Evolutionary conservation across 345 rosid species (phyloP).

Genomic region (Syzygium jambos): DNA sequence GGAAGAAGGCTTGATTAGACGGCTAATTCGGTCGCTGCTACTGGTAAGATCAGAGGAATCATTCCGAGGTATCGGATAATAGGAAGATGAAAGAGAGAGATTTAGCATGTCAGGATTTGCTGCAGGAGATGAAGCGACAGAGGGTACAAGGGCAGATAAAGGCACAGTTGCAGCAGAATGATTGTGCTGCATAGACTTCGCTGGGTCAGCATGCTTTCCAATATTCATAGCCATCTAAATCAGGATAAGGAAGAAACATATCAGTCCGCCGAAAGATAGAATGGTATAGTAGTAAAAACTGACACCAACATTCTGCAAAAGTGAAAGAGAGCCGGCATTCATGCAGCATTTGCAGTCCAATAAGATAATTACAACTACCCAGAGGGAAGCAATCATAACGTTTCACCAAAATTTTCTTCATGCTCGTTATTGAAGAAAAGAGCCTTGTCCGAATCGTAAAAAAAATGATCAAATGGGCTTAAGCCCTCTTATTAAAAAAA

Average conservation of each 20-base stretch:
- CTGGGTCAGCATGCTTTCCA: slow-evolving; percentile 24
- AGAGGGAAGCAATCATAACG: background rate
- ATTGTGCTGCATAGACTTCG: slow-evolving; percentile 26
- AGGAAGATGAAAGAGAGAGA: slow-evolving; percentile 24
- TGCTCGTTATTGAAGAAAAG: background rate
- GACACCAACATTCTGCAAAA: background rate
- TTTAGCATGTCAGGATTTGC: slow-evolving; percentile 24
- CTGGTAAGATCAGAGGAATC: slow-evolving; percentile 25
- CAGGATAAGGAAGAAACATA: background rate
- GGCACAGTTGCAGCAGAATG: slow-evolving; percentile 27
- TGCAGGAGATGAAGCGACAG: slow-evolving; percentile 15
- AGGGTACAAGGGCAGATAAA: slow-evolving; percentile 21
- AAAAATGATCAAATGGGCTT: background rate
- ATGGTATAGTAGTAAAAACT: background rate
- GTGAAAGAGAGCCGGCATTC: background rate
- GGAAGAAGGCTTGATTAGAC: slow-evolving; percentile 53
- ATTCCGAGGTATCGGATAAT: slow-evolving; percentile 14
- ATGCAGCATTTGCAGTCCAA: background rate
- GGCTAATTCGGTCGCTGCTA: slow-evolving; percentile 26
- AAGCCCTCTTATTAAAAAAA: background rate
- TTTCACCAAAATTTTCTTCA: background rate
- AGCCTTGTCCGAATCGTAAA: background rate
- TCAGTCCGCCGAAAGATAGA: background rate
- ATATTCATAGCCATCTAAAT: slow-evolving; percentile 32
- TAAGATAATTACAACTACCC: background rate